Percentiles rank a stretch among this genome's conserved stretches.
Evolutionary conservation across 148 eudicot species (phyloP).

Genomic region (Rhododendron kiyosumense): DNA sequence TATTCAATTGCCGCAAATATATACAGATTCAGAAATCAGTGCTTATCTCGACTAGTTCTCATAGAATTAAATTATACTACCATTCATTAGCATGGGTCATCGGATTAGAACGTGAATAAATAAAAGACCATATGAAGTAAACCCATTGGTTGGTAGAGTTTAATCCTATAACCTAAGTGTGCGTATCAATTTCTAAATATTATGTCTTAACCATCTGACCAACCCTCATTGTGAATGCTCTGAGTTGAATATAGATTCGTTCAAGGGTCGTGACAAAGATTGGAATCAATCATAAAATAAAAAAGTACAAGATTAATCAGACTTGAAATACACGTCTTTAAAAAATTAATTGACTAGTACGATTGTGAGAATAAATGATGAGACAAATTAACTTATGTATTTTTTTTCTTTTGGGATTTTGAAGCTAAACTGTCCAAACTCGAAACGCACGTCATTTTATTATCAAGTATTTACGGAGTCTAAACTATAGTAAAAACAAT

Average conservation of each 20-base stretch:
- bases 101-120: too few relatives aligned
- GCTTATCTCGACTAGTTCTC: background rate
- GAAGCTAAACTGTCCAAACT: too few relatives aligned
- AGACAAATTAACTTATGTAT: background rate
- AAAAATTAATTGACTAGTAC: background rate
- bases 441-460: too few relatives aligned
- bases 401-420: too few relatives aligned
- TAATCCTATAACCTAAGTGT: too few relatives aligned
- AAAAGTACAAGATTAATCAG: background rate
- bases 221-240: background rate
- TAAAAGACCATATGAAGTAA: background rate
- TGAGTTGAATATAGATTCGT: background rate
- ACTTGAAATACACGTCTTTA: background rate
- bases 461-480: too few relatives aligned
- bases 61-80: background rate
- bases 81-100: too few relatives aligned
- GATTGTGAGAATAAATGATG: background rate
- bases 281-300: background rate
- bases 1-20: too few relatives aligned
- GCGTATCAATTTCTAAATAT: background rate
- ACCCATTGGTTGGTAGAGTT: background rate
- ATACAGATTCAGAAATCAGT: too few relatives aligned
- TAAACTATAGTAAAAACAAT: too few relatives aligned
- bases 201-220: background rate
- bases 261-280: background rate